A percentile compares a stretch with the other conserved stretches of the same genome.
Evolutionary conservation across 108 stramenopile species (phyloP).

Genomic region (Cylindrotheca fusiformis): DNA sequence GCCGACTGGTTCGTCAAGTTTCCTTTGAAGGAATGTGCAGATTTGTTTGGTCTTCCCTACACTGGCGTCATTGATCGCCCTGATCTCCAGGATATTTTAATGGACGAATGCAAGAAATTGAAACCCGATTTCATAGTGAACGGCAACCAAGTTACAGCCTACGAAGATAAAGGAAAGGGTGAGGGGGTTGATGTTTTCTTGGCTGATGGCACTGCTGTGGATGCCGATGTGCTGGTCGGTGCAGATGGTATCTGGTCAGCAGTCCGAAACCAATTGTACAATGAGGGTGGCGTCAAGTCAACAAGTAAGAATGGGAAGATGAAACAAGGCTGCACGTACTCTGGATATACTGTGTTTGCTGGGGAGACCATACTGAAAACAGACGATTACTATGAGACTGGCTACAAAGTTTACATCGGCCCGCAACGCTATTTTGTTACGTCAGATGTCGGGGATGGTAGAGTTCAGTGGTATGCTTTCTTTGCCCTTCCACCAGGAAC

Average conservation of each 20-base stretch:
- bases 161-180: slow-evolving; percentile 67
- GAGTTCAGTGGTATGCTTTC: slow-evolving; percentile 98
- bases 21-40: slow-evolving; percentile 77
- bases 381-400: slow-evolving; percentile 92
- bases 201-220: slow-evolving; percentile 66
- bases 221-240: slow-evolving; percentile 91
- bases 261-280: slow-evolving; percentile 94
- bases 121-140: slow-evolving; percentile 83
- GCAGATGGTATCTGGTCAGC: slow-evolving; percentile 96
- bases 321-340: slow-evolving; percentile 89
- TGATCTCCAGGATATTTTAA: slow-evolving; percentile 94
- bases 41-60: slow-evolving; percentile 67
- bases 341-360: slow-evolving; percentile 97
- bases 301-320: slow-evolving; percentile 41
- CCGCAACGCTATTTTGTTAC: slow-evolving; percentile 97
- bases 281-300: slow-evolving; percentile 79
- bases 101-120: slow-evolving; percentile 88
- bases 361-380: slow-evolving; percentile 90
- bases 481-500: slow-evolving; percentile 95
- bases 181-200: slow-evolving; percentile 84
- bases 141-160: slow-evolving; percentile 76
- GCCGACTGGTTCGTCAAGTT: slow-evolving; percentile 97
- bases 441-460: slow-evolving; percentile 92
- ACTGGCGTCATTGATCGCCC: slow-evolving; percentile 97
- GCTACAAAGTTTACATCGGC: slow-evolving; percentile 96